Base-by-base conservation (phyloP, 495 filamentous ascomycete genomes). In the Podospora conica region DNA sequence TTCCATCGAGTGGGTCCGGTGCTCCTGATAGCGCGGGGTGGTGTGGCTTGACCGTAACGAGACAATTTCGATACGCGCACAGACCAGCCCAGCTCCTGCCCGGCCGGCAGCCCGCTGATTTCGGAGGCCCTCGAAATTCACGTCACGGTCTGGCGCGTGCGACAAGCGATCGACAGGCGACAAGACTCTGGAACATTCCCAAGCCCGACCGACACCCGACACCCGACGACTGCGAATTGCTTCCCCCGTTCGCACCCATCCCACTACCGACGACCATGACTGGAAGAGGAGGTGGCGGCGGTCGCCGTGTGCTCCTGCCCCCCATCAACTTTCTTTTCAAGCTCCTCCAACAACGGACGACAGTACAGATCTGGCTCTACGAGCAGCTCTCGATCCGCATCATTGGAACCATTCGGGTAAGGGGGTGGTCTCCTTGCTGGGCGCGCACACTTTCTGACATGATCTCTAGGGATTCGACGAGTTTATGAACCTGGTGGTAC, bases 251-350 rank as follows among this genome's bases (percentile, higher is more conserved):
- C 40, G 18, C 40, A 15, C 40, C 18, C n/a, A 48, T n/a, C 15
- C 40, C 40, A 31, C 48, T 40, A 59, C 62, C 63, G 61, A 67
- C 68, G 77, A 85, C 70, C 75, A 96, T 96, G 92, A 86, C 90
- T 66, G 87, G 90, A 74, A 87, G 91, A 77, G 88, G 86, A 66
- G 89, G 89, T 70, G 90, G 90, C 69, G 91, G 88, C 68, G 85
- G 85, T 69, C 87, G 91, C 79, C 91, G 91, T 82, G 96, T 97
- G 68, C 84, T 98, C 72, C 87, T 98, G 60, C 93, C 94, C 55
- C 95, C 95, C 53, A 76, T 98, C 82, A 96, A 98, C 79, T 96
- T 96, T 76, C 96, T 98, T 75, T 98, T 98, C 87, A 93, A 91
- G 81, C 87, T 97, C 54, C 85, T 98, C 31, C 93, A 97, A 71